Evolutionary conservation across 2,329 filamentous ascomycete species (phyloP), one percentile per base, ranked within the genome.

Genomic region (Emmonsiellopsis sp.): DNA sequence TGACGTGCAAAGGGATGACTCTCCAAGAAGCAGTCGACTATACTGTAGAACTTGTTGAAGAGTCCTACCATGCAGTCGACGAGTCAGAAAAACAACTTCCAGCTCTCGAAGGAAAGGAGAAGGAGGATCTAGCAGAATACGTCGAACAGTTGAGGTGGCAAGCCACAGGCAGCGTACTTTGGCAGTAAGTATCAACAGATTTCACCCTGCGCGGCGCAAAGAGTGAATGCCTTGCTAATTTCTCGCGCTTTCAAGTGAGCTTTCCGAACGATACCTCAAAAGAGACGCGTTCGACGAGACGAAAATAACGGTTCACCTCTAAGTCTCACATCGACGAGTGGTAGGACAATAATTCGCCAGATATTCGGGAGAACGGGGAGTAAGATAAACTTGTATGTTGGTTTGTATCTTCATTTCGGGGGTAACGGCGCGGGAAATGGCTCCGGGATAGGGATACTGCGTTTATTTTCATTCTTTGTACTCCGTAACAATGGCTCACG

Each of bases 121-220:
- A 55, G n/a, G 49, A 37, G 42, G 53, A 55, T 15, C 42, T 55
- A 13, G 49, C 41, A 15, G 50, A 41, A 37, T 55, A 55, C 31
- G 45, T 55, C 30, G 48, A 52, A 32, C 53, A 55, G 35, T 55
- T 49, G 35, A 55, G 52, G 48, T 49, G 52, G 16, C 53, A 55
- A 48, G 53, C 53, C 9, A 51, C 53, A n/a, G 53, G 53, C 7
- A 52, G 53, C 37, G 47, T 55, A 20, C 48, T 46, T 30, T 55
- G 42, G 30, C 53, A 55, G 53, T 55, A 52, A 35, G 53, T 50
- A 41, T 48, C 35, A 31, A 31, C 26, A 7, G 26, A 11, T 11
- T 31, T 26, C 26, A 32, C 20, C 37, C 40, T 13, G 32, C 9
- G n/a, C 7, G 7, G 7, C 32, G 16, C 20, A 8, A 34, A 7